Base-by-base conservation (phyloP, 768 basidiomycete genomes). In the Butyriboletus loyo region DNA sequence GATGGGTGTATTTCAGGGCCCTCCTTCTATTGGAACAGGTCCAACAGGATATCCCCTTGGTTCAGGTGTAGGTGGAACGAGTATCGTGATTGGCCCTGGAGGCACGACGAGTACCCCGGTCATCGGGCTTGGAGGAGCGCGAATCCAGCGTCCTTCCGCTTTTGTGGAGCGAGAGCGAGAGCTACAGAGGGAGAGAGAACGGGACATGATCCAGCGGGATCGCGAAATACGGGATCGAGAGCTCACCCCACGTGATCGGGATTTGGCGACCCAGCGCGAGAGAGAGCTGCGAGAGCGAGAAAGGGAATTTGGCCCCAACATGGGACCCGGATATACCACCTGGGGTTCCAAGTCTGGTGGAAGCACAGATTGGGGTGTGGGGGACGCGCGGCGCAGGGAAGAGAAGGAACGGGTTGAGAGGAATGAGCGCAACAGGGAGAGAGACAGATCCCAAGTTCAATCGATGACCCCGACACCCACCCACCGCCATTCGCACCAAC, bases 371-470 rank as follows among this genome's bases (percentile, higher is more conserved):
- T 66, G 65, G 66, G 63, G 69, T 50, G 49, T 66, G 37, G 72
- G 71, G 48, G 65, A 75, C 19, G 55, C 58, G 15, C 67, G 59
- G 52, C 67, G 71, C 50, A 64, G 75, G 49, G 76, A 77, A 65
- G 53, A 75, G 15, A 65, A 65, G 54, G 64, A 55, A 50, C 62
- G 62, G 0, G 34, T 41, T 1, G 62, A 65, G 40, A 62, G 59
- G 43, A 63, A 36, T 22, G 63, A 65, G 40, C 61, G 64, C 22
- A 65, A 64, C 42, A 60, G 64, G 45, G 71, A 70, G 22, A 59
- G 63, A 28, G 74, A 75, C 31, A 57, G 66, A 40, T 46, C 63
- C 6, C 66, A 66, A 47, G 59, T 42, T 21, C 66, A 68, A 25
- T 46, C 59, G 1, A 52, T 66, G 38, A 58, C 56, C 45, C 53